Conservation (phyloP, 2,329 filamentous ascomycete species). For the Phyllosticta capitalensis region DNA sequence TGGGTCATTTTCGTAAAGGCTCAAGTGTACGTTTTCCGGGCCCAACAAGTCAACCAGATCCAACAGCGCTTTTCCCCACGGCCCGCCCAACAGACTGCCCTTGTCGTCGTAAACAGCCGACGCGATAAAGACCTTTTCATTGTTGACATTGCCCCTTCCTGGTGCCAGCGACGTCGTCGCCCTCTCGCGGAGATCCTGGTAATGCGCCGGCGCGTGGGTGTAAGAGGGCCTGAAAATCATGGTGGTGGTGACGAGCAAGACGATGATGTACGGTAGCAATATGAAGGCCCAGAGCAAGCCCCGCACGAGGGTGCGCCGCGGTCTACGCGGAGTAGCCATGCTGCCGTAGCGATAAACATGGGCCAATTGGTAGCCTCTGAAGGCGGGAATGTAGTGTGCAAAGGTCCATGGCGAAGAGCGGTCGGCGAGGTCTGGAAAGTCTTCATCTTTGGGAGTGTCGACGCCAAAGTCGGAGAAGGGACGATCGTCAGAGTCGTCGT, state of each 20-base stretch:
- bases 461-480: conserved; percentile 4
- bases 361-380: not conserved
- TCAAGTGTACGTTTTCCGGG: conserved; percentile 57
- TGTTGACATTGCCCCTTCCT: conserved; percentile 41
- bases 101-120: conserved; percentile 59
- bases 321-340: conserved; percentile 8
- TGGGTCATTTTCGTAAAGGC: conserved; percentile 65
- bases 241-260: conserved; percentile 33
- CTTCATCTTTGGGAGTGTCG: conserved; percentile 9
- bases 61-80: conserved; percentile 54
- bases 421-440: not conserved
- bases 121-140: conserved; percentile 65
- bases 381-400: conserved; percentile 7
- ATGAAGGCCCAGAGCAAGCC: conserved; percentile 23
- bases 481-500: not conserved
- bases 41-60: conserved; percentile 58
- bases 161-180: conserved; percentile 18
- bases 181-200: conserved; percentile 33
- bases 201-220: conserved; percentile 44
- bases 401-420: conserved; percentile 6
- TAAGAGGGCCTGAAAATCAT: conserved; percentile 48
- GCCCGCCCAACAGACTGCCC: conserved; percentile 50
- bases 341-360: conserved; percentile 7
- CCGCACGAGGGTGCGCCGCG: conserved; percentile 2
- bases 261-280: conserved; percentile 23